Evolutionary conservation across 768 basidiomycete genomes (phyloP), one percentile per base, ranked within the genome.

Genomic region (Phylloporus sp.): DNA sequence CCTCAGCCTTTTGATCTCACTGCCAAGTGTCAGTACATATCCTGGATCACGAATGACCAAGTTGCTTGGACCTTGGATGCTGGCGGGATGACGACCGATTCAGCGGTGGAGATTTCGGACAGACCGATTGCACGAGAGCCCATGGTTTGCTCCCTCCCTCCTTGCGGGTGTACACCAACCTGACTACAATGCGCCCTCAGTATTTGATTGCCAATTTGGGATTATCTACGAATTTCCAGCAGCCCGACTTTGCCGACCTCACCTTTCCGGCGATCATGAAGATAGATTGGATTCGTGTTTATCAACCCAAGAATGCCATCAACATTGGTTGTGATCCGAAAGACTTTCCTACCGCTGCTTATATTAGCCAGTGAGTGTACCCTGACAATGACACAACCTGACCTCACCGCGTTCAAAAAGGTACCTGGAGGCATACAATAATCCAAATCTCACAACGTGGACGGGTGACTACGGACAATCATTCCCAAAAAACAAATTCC

Each of bases 221-320:
- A 47, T 84, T 95, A 70, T 93, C 91, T 4, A 70, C 73, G 47
- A 89, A 87, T 67, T 97, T 97, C 60, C 85, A 84, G 11, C 58
- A 68, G 5, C 82, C 94, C 45, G 86, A 97, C 70, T 75, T 90
- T 45, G 69, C 78, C 16, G 74, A 86, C 52, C 72, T 95, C 20
- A 72, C 70, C 16, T 93, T 91, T 72, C 92, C 93, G 8, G 68
- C 84, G 5, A 73, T 62, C 3, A 85, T 97, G 89, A 75, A 72
- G 43, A 74, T 95, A 36, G 91, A 97, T 65, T 97, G 86, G 72
- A 82, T 97, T 49, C 82, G 95, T 22, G 89, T 98, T 8, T 98
- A 97, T 69, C 95, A 97, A 65, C 81, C 81, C 3, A 73, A 77
- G 61, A 68, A 80, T 55, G 64, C 76, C 27, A 75, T 81, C 51